Conservation (phyloP, 208 protist species). For the Trypanosoma avium region DNA sequence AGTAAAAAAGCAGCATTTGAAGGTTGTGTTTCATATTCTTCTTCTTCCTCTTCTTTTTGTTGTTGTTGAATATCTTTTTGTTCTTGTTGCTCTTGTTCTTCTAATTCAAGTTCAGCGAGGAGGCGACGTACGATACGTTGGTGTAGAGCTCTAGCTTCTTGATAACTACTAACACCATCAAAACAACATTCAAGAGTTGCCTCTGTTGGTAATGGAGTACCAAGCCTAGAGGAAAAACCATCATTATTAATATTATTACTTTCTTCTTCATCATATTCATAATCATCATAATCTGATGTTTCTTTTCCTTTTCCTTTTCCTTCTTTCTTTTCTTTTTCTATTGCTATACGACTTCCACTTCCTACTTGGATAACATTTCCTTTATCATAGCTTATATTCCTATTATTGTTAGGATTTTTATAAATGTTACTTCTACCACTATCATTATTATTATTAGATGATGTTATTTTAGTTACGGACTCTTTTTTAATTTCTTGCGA, state of each 20-base stretch:
- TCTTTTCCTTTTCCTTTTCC: too few relatives aligned
- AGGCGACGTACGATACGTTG: constrained; percentile 14
- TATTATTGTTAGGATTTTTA: too few relatives aligned
- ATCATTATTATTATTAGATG: too few relatives aligned
- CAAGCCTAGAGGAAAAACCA: not conserved
- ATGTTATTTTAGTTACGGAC: too few relatives aligned
- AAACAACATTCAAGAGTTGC: constrained; percentile 9
- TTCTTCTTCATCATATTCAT: too few relatives aligned
- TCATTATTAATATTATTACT: not conserved
- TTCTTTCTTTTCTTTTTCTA: too few relatives aligned
- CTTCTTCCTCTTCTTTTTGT: not conserved
- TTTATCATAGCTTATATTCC: too few relatives aligned
- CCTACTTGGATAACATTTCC: too few relatives aligned
- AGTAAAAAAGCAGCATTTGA: constrained; percentile 6
- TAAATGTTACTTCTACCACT: too few relatives aligned
- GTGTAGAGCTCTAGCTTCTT: constrained; percentile 20
- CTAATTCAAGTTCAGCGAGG: constrained; percentile 1
- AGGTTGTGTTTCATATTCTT: not conserved
- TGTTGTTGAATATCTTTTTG: not conserved
- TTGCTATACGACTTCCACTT: too few relatives aligned
- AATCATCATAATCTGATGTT: too few relatives aligned
- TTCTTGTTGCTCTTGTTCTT: constrained; percentile 10
- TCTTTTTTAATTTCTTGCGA: too few relatives aligned
- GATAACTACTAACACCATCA: constrained; percentile 20
- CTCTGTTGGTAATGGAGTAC: not conserved